These are phyloP conservation scores for Cnidoscolus chayamansa DNA, from an alignment of 441 rosid species.

Conservation along the genomic window DNA sequence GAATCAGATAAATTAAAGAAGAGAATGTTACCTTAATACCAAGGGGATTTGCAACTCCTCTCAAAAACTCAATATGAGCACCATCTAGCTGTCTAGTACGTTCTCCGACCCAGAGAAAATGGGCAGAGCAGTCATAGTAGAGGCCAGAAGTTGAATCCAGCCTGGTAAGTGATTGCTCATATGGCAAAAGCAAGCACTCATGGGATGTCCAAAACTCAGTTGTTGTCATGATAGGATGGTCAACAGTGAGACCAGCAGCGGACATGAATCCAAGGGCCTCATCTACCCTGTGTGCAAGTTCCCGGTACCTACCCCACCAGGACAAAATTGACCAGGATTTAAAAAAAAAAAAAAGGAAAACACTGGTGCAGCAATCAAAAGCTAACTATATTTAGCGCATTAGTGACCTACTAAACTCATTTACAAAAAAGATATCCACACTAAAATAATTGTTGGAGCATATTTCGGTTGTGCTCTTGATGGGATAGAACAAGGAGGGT, in stretches of 20 bases:
- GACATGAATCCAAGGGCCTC: constrained; percentile 98
- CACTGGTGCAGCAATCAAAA: background rate
- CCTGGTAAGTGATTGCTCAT: constrained; percentile 88
- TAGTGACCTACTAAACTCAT: background rate
- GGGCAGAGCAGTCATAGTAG: constrained; percentile 94
- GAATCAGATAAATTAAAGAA: background rate
- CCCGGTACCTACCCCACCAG: constrained; percentile 66
- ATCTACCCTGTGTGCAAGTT: constrained; percentile 83
- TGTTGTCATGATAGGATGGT: constrained; percentile 87
- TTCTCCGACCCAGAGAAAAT: constrained; percentile 92
- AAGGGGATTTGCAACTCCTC: constrained; percentile 92
- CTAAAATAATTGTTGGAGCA: background rate
- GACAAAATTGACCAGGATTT: background rate
- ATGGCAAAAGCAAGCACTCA: constrained; percentile 92
- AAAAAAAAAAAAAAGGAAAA: too few relatives aligned
- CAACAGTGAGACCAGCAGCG: constrained; percentile 91
- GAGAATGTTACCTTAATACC: constrained; percentile 75
- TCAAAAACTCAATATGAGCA: constrained; percentile 88
- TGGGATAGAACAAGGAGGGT: background rate
- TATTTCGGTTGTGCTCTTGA: background rate
- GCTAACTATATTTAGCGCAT: background rate
- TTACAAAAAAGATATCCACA: background rate
- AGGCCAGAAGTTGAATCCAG: constrained; percentile 91
- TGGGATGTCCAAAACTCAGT: constrained; percentile 98
- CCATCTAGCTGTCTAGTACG: constrained; percentile 95